phyloP scores from a whole-genome alignment of 305 asterid genomes.

The Solanum hybrid region DNA sequence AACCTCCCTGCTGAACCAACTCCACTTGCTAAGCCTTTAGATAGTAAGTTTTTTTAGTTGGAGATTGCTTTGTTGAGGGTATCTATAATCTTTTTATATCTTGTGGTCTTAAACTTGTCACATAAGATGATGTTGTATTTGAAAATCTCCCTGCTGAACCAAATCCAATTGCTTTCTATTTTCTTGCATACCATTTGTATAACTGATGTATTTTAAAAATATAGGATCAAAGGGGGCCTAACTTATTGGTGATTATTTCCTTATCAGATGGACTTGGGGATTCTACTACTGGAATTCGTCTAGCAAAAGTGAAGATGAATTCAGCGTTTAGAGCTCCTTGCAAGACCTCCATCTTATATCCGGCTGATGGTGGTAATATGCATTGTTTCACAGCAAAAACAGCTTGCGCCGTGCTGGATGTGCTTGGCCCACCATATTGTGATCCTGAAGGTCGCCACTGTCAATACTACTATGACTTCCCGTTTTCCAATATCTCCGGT shows the following conservation, averaged over 20 bases:
- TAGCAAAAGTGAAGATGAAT: slow-evolving; percentile 13
- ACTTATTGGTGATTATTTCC: background rate
- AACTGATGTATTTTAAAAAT: background rate
- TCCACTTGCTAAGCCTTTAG: background rate
- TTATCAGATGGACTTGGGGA: background rate
- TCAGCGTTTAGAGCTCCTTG: slow-evolving; percentile 8
- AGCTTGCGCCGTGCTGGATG: slow-evolving; percentile 16
- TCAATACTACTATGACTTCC: slow-evolving; percentile 8
- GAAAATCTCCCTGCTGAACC: background rate
- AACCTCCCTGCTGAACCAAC: background rate
- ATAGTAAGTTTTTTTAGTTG: background rate
- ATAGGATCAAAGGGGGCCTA: background rate
- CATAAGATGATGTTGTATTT: background rate
- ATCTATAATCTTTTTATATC: too few species aligned
- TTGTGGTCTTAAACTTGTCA: background rate
- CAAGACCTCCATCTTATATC: slow-evolving; percentile 13
- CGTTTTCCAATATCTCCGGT: slow-evolving; percentile 5
- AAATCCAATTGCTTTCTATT: background rate
- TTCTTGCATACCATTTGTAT: background rate
- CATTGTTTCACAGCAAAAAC: slow-evolving; percentile 19
- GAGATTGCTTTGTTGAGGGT: background rate
- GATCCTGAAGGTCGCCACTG: slow-evolving; percentile 19
- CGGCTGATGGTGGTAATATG: slow-evolving; percentile 14
- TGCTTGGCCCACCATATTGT: slow-evolving; percentile 17
- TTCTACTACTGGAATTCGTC: background rate